Conservation (phyloP, 1,284 basidiomycete genomes). For the Thecaphora thlaspeos region DNA sequence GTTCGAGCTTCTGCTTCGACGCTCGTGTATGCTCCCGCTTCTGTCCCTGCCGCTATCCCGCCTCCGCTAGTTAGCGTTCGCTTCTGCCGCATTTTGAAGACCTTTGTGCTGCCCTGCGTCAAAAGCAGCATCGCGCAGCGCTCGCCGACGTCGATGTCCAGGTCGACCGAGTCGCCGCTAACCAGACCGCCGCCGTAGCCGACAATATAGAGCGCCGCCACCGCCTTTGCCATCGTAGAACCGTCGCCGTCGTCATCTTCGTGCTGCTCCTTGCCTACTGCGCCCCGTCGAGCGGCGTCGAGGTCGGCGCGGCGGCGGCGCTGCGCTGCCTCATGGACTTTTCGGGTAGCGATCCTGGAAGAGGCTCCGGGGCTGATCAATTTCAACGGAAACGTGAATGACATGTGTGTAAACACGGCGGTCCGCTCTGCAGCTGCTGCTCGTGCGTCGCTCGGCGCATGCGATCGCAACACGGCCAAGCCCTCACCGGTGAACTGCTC, state of each 20-base stretch:
- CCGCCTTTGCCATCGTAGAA: slow-evolving; percentile 56
- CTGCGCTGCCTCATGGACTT: not conserved
- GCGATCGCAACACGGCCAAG: slow-evolving; percentile 18
- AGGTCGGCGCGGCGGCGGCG: not conserved
- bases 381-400: slow-evolving; percentile 85
- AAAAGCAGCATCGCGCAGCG: slow-evolving; percentile 68
- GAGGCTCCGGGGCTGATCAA: slow-evolving; percentile 70
- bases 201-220: slow-evolving; percentile 76
- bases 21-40: too few relatives aligned
- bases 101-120: slow-evolving; percentile 70
- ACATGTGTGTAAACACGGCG: slow-evolving; percentile 68
- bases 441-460: not conserved
- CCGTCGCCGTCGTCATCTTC: slow-evolving; percentile 2
- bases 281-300: too few relatives aligned
- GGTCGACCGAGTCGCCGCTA: slow-evolving; percentile 73
- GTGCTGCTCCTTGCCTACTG: not conserved
- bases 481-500: slow-evolving; percentile 31
- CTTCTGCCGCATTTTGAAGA: slow-evolving; percentile 41
- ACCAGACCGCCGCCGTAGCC: slow-evolving; percentile 93
- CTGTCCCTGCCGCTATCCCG: too few relatives aligned
- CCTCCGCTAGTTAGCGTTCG: too few relatives aligned
- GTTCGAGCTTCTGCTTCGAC: not conserved
- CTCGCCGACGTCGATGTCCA: slow-evolving; percentile 68
- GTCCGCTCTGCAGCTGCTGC: not conserved
- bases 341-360: slow-evolving; percentile 58